Base-by-base conservation (phyloP, 2,329 filamentous ascomycete species). In the Anisogramma anomala region DNA sequence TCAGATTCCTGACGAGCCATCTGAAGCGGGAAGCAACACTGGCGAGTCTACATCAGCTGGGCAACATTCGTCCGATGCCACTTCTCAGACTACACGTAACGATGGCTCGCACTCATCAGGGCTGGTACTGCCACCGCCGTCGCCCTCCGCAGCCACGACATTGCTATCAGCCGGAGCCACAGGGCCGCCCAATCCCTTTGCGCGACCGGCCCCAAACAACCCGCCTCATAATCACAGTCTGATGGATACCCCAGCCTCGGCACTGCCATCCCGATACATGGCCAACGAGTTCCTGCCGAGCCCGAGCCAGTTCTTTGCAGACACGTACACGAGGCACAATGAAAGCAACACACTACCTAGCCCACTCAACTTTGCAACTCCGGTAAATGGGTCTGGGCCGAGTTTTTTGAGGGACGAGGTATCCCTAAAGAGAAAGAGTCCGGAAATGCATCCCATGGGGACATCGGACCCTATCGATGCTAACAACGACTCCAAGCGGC, bases 171-270 rank as follows among this genome's bases (percentile, higher is more conserved):
- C 91, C 0, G 91, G 91, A 30, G 89, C 91, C 7, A 82, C 81
- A 27, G 91, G 91, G 0, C 91, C 91, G 11, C 87, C 87, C 2
- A 98, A 98, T 58, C 91, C 91, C 0, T 98, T 96, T 59, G 91
- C 91, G 6, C 74, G 89, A 31, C 91, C 89, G 1, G 74, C 80
- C 19, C 86, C 84, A 4, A 84, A 87, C 20, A 76, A 72, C 52
- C 66, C 55, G 45, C 65, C 58, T 48, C 69, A 67, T 46, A 65
- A 59, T 17, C 64, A 65, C 42, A 80, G 75, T 60, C 63, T 63
- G 47, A 73, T 77, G 33, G 79, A 91, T 55, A 47, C 91, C 0
- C 91, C 91, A 0, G 87, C 93, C n/a, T 95, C 88, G 2, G 88
- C 89, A 3, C 68, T 98, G 9, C 91, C 91, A 0, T 94, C 85